These are phyloP conservation scores for Podospora pseudocomata DNA, from an alignment of 495 filamentous ascomycete species.

Conservation along the genomic window DNA sequence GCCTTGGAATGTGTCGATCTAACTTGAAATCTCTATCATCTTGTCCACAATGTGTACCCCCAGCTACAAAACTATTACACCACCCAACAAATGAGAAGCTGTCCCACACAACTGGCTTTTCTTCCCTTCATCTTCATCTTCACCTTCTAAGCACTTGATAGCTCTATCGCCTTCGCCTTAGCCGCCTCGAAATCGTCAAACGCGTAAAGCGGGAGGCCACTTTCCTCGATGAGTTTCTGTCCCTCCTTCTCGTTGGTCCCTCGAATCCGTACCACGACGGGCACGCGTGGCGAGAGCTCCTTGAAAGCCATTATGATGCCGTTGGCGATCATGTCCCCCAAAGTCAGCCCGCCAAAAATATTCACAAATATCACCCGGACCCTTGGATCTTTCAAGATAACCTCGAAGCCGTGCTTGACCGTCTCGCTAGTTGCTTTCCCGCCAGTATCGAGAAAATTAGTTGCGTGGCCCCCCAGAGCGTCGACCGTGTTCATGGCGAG, in stretches of 20 bases:
- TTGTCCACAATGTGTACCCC: background rate
- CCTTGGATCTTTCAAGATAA: constrained; percentile 65
- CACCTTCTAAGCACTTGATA: constrained; percentile 29
- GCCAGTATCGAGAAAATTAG: constrained; percentile 88
- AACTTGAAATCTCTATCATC: background rate
- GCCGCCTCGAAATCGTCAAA: constrained; percentile 83
- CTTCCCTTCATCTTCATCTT: background rate
- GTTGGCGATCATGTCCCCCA: constrained; percentile 83
- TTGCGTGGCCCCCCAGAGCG: constrained; percentile 61
- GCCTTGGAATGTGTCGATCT: too few species aligned
- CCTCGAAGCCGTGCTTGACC: constrained; percentile 69
- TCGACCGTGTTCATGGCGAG: constrained; percentile 93
- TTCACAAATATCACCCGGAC: constrained; percentile 81
- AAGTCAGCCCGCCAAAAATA: constrained; percentile 85
- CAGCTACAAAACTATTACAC: background rate
- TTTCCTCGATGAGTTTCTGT: constrained; percentile 71
- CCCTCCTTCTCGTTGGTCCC: constrained; percentile 80
- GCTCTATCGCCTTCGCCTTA: constrained; percentile 66
- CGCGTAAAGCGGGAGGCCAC: constrained; percentile 66
- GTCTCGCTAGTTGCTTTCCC: constrained; percentile 87
- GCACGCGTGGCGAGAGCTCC: constrained; percentile 64
- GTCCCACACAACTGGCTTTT: background rate
- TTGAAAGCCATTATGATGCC: constrained; percentile 75
- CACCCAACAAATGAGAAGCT: background rate
- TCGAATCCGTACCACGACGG: constrained; percentile 78